These are phyloP conservation scores for Pouteria glomerata DNA, from an alignment of 148 eudicot species.

Conservation along the genomic window DNA sequence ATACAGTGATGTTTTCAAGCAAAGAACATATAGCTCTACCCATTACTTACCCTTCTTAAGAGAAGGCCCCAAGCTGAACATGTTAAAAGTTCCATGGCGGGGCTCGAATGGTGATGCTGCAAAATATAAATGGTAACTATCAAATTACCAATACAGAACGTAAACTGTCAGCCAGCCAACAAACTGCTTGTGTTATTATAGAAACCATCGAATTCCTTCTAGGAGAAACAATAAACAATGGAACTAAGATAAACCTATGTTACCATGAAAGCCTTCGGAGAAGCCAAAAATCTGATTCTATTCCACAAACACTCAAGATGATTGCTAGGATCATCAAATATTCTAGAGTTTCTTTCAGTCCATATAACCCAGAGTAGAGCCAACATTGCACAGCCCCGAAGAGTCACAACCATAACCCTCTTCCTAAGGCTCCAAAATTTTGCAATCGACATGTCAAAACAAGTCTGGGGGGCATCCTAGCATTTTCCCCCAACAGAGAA, in stretches of 20 bases:
- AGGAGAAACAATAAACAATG: not conserved
- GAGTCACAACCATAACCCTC: too few relatives aligned
- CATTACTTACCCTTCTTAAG: conserved; percentile 45
- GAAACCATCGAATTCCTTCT: conserved; percentile 9
- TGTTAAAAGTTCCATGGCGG: conserved; percentile 44
- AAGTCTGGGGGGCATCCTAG: too few relatives aligned
- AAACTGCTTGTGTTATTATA: not conserved
- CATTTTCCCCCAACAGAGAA: too few relatives aligned
- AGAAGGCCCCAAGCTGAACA: conserved; percentile 56
- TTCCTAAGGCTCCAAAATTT: too few relatives aligned
- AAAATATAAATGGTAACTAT: conserved; percentile 16
- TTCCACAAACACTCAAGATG: too few relatives aligned
- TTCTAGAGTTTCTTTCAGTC: too few relatives aligned
- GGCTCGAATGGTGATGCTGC: conserved; percentile 41
- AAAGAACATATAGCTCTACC: conserved; percentile 6
- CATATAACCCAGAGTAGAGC: too few relatives aligned
- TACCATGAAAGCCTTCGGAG: too few relatives aligned
- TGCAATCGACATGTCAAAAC: too few relatives aligned
- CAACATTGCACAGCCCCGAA: too few relatives aligned
- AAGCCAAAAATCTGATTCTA: too few relatives aligned
- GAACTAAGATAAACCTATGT: not conserved
- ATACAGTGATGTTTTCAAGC: not conserved
- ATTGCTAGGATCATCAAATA: too few relatives aligned
- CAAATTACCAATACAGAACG: conserved; percentile 1
- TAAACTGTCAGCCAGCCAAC: conserved; percentile 9